These are phyloP conservation scores for Verticillium dahliae DNA, from an alignment of 2,329 filamentous ascomycete genomes.

Conservation along the genomic window DNA sequence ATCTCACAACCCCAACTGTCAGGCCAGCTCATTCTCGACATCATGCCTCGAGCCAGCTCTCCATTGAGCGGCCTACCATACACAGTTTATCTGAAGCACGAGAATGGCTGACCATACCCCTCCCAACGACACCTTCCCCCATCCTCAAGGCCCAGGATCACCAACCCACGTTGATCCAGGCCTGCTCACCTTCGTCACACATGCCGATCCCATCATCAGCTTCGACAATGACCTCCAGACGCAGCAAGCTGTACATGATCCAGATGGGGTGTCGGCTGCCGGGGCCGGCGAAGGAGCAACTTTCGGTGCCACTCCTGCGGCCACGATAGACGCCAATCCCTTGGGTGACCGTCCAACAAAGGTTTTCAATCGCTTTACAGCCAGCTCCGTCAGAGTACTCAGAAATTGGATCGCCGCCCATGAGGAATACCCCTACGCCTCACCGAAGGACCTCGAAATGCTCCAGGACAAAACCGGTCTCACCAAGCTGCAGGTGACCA, in stretches of 20 bases:
- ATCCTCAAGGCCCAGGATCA: no score
- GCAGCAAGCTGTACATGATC: no score
- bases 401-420: constrained; percentile 60
- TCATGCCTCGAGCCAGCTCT: background rate
- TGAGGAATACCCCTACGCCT: constrained; percentile 58
- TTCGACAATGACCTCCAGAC: no score
- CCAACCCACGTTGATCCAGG: no score
- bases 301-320: background rate
- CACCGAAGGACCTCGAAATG: constrained; percentile 55
- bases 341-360: background rate
- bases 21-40: background rate
- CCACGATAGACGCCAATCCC: no score
- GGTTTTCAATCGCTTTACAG: constrained; percentile 6
- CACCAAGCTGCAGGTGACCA: constrained; percentile 56
- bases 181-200: no score
- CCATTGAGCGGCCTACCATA: background rate
- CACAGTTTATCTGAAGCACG: no score
- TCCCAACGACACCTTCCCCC: no score
- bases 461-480: constrained; percentile 54
- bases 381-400: constrained; percentile 36
- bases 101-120: background rate
- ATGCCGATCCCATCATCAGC: no score
- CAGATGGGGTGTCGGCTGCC: no score
- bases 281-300: background rate
- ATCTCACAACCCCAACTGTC: background rate